Base-by-base conservation (phyloP, 768 basidiomycete genomes). In the Collybia sp. region DNA sequence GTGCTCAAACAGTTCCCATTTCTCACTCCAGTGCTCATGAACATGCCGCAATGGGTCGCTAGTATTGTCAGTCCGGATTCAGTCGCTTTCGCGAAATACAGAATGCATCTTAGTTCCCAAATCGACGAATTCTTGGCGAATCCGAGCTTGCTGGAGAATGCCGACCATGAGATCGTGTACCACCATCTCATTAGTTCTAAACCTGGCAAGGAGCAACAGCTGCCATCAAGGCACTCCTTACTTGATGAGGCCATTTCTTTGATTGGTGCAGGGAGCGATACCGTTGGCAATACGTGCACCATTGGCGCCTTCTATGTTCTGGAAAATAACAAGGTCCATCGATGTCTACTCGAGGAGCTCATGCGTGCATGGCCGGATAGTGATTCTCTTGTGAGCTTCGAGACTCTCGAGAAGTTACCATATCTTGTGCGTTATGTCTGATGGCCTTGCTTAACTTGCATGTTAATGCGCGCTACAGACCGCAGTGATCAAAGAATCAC, bases 351-450 rank as follows among this genome's bases (percentile, higher is more conserved):
- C 9, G 35, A 54, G 15, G 69, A 68, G 43, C 51, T 75, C 25
- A 71, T n/a, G 56, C 58, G 17, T 60, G 69, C 6, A 30, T 43
- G n/a, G n/a, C n/a, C n/a, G n/a, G n/a, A n/a, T n/a, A n/a, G n/a
- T n/a, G n/a, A n/a, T n/a, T n/a, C n/a, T n/a, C 46, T 42, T 4
- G 52, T 67, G 4, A 48, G 54, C 4, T 61, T 61, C 17, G 71
- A 72, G 47, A 59, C 47, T 2, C 53, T 75, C 35, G 73, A 77
- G 52, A 71, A 68, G 49, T 36, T 77, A 32, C 70, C 73, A 12
- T 77, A 73, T 52, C 60, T 76, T n/a, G 73, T 75, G 45, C 51
- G 70, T 54, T 2, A n/a, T n/a, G n/a, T n/a, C n/a, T n/a, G n/a
- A n/a, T n/a, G n/a, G n/a, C n/a, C n/a, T n/a, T n/a, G n/a, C n/a